Conservation (phyloP, 495 filamentous ascomycete genomes). For the Paragyromitra xinjiangensis region DNA sequence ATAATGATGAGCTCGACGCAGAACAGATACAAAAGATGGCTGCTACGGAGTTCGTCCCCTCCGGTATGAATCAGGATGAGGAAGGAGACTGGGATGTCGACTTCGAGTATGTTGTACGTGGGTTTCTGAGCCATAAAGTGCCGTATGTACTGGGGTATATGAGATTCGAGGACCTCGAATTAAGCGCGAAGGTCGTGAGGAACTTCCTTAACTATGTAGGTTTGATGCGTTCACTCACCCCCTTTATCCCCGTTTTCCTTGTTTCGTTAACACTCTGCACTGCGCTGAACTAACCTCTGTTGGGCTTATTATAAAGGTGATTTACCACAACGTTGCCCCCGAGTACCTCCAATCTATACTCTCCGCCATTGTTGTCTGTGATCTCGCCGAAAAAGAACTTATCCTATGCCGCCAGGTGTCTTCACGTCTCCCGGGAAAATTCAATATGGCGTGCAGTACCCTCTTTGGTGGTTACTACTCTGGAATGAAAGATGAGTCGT, state of each 20-base stretch:
- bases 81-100: conserved; percentile 74
- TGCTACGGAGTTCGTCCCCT: conserved; percentile 68
- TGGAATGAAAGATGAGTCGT: conserved; percentile 59
- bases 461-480: conserved; percentile 58
- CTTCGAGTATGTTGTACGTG: conserved; percentile 77
- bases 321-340: conserved; percentile 83
- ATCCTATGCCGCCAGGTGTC: conserved; percentile 65
- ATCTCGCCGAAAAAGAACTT: conserved; percentile 72
- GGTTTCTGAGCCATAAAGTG: conserved; percentile 71
- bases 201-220: conserved; percentile 85
- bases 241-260: background rate
- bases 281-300: background rate
- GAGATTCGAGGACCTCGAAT: conserved; percentile 63
- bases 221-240: background rate
- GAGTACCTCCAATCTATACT: conserved; percentile 75
- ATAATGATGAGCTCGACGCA: conserved; percentile 66
- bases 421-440: conserved; percentile 70
- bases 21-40: conserved; percentile 70
- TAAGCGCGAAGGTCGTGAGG: conserved; percentile 69
- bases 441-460: conserved; percentile 67
- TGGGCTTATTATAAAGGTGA: conserved; percentile 58
- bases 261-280: background rate
- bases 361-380: conserved; percentile 72
- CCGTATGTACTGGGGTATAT: conserved; percentile 57
- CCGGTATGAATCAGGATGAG: conserved; percentile 59